A percentile compares a stretch with the other conserved stretches of the same genome.
Evolutionary conservation across 2,329 filamentous ascomycete species (phyloP).

Genomic region (Aspergillus carbonarius): DNA sequence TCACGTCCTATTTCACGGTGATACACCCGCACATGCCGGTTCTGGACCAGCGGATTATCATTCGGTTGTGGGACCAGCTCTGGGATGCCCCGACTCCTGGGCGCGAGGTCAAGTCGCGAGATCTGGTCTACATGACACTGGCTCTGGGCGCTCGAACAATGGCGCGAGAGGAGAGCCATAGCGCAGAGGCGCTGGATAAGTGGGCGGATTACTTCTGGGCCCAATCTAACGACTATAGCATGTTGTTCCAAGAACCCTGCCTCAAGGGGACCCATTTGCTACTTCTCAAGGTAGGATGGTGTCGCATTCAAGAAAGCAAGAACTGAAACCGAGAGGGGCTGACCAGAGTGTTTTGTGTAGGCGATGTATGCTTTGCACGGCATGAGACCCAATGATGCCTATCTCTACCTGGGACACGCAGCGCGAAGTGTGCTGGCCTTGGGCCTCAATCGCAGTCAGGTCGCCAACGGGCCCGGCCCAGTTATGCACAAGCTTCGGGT

Average conservation of each 20-base stretch:
- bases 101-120: not conserved
- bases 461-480: not conserved
- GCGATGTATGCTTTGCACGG: constrained; percentile 3
- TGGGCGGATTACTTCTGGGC: constrained; percentile 3
- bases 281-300: not conserved
- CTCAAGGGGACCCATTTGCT: not conserved
- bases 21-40: constrained; percentile 4
- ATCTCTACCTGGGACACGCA: constrained; percentile 6
- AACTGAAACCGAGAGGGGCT: no score
- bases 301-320: no score
- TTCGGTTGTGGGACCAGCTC: not conserved
- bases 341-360: not conserved
- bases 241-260: not conserved
- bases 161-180: not conserved
- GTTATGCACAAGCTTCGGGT: not conserved
- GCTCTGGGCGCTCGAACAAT: constrained; percentile 2
- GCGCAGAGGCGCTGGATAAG: not conserved
- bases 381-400: constrained; percentile 11
- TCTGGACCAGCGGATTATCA: not conserved
- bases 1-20: not conserved
- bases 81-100: not conserved
- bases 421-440: constrained; percentile 2
- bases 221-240: not conserved
- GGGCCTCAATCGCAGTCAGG: constrained; percentile 10
- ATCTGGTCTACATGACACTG: constrained; percentile 3